Conservation (phyloP, 176 grass and related monocot species). For the Musa itinerans region DNA sequence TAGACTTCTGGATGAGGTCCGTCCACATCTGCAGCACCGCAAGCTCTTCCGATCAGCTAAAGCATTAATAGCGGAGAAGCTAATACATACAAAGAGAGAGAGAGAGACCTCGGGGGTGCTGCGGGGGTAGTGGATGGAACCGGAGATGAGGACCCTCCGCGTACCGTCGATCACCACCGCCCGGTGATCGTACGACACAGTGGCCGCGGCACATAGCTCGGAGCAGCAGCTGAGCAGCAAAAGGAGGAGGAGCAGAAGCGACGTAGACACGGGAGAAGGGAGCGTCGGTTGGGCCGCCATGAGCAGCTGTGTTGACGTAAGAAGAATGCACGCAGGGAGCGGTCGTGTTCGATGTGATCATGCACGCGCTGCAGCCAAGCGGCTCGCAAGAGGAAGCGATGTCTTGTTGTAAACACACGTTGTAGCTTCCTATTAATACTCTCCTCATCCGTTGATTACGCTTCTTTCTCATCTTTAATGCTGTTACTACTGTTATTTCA, state of each 20-base stretch:
- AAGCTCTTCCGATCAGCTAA: conserved; percentile 18
- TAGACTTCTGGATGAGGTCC: conserved; percentile 87
- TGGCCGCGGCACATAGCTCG: conserved; percentile 23
- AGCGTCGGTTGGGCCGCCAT: too few species aligned
- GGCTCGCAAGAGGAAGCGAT: too few species aligned
- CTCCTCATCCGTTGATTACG: too few species aligned
- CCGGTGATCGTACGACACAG: conserved; percentile 86
- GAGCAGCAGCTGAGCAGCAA: conserved; percentile 27
- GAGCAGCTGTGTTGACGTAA: too few species aligned
- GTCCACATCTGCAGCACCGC: conserved; percentile 75
- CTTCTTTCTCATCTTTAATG: too few species aligned
- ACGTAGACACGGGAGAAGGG: too few species aligned
- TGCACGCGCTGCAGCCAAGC: too few species aligned
- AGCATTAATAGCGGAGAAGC: neutral
- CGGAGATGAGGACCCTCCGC: conserved; percentile 85
- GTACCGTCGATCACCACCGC: conserved; percentile 74
- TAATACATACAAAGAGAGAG: neutral
- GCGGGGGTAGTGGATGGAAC: conserved; percentile 91
- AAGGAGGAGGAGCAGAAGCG: neutral
- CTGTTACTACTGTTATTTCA: too few species aligned
- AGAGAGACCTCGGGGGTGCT: conserved; percentile 69
- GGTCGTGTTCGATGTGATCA: too few species aligned
- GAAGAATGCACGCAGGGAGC: too few species aligned
- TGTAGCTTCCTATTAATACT: too few species aligned
- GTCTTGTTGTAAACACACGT: too few species aligned